These are phyloP conservation scores for Scenedesmus sp. DNA, from an alignment of 163 green algal species.

Conservation along the genomic window DNA sequence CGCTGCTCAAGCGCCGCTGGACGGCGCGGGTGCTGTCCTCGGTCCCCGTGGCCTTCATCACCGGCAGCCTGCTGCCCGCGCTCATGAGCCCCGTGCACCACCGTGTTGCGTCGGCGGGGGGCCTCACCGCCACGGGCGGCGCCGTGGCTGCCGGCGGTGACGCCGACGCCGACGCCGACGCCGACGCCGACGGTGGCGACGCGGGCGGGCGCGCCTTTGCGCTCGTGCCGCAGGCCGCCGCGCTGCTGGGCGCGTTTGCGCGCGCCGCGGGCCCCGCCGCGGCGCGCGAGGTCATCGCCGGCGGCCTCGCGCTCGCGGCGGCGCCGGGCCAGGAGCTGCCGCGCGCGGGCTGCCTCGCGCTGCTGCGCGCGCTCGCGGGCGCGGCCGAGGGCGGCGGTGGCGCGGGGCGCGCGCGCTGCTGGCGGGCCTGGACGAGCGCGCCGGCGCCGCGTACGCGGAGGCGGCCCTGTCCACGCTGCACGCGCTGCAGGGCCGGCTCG, in stretches of 20 bases:
- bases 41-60: slow-evolving; percentile 24
- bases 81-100: slow-evolving; percentile 28
- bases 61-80: slow-evolving; percentile 26
- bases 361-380: slow-evolving; percentile 29
- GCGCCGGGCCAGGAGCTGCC: slow-evolving; percentile 10
- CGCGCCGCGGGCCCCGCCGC: not conserved
- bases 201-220: slow-evolving; percentile 14
- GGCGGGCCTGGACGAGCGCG: not conserved
- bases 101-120: not conserved
- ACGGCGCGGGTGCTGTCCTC: not conserved
- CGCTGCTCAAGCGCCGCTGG: slow-evolving; percentile 44
- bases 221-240: not conserved
- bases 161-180: not conserved
- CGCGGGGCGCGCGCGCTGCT: not conserved
- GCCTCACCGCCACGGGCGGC: slow-evolving; percentile 4
- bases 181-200: not conserved
- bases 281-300: not conserved
- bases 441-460: slow-evolving; percentile 4
- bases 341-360: not conserved
- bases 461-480: slow-evolving; percentile 9
- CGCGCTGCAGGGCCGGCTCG: slow-evolving; percentile 2
- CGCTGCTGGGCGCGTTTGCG: slow-evolving; percentile 4
- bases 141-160: not conserved
- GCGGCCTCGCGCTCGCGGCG: not conserved
- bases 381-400: slow-evolving; percentile 20